A percentile compares a stretch with the other conserved stretches of the same genome.
phyloP scores from a whole-genome alignment of 768 basidiomycete species.

The Fomitopsis serialis region DNA sequence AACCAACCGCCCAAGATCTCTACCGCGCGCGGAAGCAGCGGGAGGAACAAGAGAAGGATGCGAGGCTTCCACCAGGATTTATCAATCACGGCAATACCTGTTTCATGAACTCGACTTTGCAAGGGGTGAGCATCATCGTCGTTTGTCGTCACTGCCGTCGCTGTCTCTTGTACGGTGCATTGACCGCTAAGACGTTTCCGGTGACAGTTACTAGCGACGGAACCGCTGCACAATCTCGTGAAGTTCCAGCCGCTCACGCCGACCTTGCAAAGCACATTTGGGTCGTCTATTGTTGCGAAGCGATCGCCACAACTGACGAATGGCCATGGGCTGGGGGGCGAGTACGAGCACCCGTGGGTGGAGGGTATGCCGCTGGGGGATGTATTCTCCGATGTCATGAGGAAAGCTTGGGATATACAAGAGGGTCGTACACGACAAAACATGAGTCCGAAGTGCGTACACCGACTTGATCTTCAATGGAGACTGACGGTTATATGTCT shows the following conservation, averaged over 20 bases:
- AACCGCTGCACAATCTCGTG: slow-evolving; percentile 50
- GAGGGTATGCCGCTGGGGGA: slow-evolving; percentile 69
- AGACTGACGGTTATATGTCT: background rate
- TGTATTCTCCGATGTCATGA: slow-evolving; percentile 55
- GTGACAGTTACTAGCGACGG: slow-evolving; percentile 61
- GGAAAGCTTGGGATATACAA: slow-evolving; percentile 61
- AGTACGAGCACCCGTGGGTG: slow-evolving; percentile 47
- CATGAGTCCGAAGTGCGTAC: slow-evolving; percentile 64
- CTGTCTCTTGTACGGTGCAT: background rate
- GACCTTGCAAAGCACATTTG: slow-evolving; percentile 34
- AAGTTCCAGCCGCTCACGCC: slow-evolving; percentile 47
- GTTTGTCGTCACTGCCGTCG: slow-evolving; percentile 9
- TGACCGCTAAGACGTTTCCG: background rate
- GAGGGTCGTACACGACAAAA: slow-evolving; percentile 41
- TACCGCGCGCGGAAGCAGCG: slow-evolving; percentile 51
- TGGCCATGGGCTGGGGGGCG: slow-evolving; percentile 48
- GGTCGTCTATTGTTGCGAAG: slow-evolving; percentile 27
- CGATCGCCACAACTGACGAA: slow-evolving; percentile 70
- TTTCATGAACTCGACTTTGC: slow-evolving; percentile 94
- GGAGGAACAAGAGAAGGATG: slow-evolving; percentile 58
- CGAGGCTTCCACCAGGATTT: slow-evolving; percentile 67
- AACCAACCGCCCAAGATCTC: slow-evolving; percentile 57
- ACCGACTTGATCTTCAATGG: background rate
- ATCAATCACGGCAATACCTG: slow-evolving; percentile 87
- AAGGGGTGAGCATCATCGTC: slow-evolving; percentile 55